Evolutionary conservation across 2,329 filamentous ascomycete species (phyloP).

Genomic region (Alternaria tenuissima): DNA sequence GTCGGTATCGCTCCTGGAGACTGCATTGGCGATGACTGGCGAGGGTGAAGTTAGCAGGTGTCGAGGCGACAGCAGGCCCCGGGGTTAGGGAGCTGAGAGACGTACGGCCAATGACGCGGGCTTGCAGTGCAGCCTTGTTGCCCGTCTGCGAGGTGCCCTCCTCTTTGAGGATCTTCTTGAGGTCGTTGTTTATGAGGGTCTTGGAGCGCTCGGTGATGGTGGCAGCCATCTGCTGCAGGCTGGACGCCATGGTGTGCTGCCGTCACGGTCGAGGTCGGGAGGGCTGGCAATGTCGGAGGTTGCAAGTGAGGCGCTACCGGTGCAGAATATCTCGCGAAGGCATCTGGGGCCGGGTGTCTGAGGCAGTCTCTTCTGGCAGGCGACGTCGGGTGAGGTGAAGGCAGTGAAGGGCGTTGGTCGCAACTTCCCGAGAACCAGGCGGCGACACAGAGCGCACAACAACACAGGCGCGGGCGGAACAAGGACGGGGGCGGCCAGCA

Average conservation of each 20-base stretch:
- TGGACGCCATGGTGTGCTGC: conserved; percentile 41
- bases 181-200: conserved; percentile 68
- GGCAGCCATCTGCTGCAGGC: conserved; percentile 53
- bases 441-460: conserved; percentile 5
- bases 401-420: conserved; percentile 24
- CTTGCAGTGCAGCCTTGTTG: conserved; percentile 83
- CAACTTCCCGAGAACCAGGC: conserved; percentile 23
- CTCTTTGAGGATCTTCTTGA: conserved; percentile 77
- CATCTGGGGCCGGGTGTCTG: conserved; percentile 14
- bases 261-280: conserved; percentile 5
- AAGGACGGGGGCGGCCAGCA: neutral
- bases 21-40: conserved; percentile 52
- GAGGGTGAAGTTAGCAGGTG: conserved; percentile 30
- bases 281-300: conserved; percentile 10
- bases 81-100: conserved; percentile 36
- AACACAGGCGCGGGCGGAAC: conserved; percentile 1
- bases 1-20: conserved; percentile 44
- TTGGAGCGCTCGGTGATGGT: conserved; percentile 58
- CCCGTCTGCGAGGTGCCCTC: conserved; percentile 77
- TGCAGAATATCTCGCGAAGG: conserved; percentile 17
- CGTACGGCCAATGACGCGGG: conserved; percentile 80
- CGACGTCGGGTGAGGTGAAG: conserved; percentile 20
- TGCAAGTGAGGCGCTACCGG: conserved; percentile 24
- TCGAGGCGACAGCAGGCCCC: conserved; percentile 7
- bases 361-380: conserved; percentile 5